Conservation (phyloP, 768 basidiomycete genomes). For the Lentinula aciculospora region DNA sequence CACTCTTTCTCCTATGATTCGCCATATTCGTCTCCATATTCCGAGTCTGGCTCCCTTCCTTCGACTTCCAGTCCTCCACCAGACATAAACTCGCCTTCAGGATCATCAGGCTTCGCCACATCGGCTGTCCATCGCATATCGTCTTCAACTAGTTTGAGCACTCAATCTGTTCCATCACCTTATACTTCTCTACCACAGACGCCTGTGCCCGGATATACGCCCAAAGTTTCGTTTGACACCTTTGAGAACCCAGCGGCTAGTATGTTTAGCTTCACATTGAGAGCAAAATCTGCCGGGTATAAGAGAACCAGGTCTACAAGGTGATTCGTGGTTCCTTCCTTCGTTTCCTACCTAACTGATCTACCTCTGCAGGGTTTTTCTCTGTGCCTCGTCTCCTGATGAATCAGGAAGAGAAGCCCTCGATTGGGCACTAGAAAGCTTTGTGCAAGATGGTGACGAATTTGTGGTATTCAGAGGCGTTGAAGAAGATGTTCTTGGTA, state of each 20-base stretch:
- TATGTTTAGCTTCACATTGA: slow-evolving; percentile 87
- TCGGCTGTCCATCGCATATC: background rate
- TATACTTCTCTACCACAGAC: slow-evolving; percentile 3
- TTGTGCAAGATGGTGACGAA: slow-evolving; percentile 89
- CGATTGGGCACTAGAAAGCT: slow-evolving; percentile 85
- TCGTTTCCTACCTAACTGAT: background rate
- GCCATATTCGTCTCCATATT: background rate
- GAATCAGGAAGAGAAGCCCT: slow-evolving; percentile 86
- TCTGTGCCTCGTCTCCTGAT: slow-evolving; percentile 84
- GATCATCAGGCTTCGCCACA: background rate
- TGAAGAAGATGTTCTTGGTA: slow-evolving; percentile 81
- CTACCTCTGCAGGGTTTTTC: slow-evolving; percentile 55
- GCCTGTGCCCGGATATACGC: slow-evolving; percentile 5
- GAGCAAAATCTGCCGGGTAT: slow-evolving; percentile 82
- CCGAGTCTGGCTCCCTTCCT: background rate
- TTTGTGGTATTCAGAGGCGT: slow-evolving; percentile 88
- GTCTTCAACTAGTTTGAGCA: background rate
- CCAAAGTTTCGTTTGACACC: slow-evolving; percentile 83
- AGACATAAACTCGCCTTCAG: background rate
- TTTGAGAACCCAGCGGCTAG: slow-evolving; percentile 76
- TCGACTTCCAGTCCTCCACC: background rate
- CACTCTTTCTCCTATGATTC: slow-evolving; percentile 4
- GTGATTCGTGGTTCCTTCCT: background rate
- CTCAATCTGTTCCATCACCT: background rate
- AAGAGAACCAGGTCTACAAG: slow-evolving; percentile 63